These are phyloP conservation scores for Cladosporium austrohemisphaericum DNA, from an alignment of 2,329 filamentous ascomycete genomes.

Conservation along the genomic window DNA sequence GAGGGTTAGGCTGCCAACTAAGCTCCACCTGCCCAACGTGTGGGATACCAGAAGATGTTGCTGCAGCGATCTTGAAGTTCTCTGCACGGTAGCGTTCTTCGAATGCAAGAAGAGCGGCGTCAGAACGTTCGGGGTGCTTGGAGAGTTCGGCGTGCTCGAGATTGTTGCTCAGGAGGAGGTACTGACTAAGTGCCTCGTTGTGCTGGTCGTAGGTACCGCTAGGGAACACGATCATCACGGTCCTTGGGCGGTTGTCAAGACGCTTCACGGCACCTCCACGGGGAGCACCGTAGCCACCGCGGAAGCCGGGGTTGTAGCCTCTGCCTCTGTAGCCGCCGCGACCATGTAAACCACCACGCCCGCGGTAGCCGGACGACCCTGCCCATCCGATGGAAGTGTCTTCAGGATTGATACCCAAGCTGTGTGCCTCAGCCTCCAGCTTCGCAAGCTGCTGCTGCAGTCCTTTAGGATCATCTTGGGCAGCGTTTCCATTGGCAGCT, in stretches of 20 bases:
- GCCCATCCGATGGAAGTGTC: conserved; percentile 28
- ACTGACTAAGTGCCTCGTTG: conserved; percentile 68
- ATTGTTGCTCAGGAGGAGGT: conserved; percentile 52
- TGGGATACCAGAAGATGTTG: conserved; percentile 46
- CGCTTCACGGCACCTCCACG: conserved; percentile 55
- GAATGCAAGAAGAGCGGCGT: conserved; percentile 42
- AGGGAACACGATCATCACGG: conserved; percentile 54
- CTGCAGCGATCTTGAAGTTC: conserved; percentile 36
- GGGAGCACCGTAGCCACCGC: conserved; percentile 45
- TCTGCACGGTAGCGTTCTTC: conserved; percentile 60
- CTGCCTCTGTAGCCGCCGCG: conserved; percentile 34
- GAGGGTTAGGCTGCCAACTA: conserved; percentile 49
- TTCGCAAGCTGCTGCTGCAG: conserved; percentile 69
- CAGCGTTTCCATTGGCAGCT: conserved; percentile 21
- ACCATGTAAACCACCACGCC: conserved; percentile 26
- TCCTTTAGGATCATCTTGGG: conserved; percentile 54
- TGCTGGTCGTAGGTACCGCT: conserved; percentile 60
- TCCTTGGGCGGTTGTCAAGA: conserved; percentile 72
- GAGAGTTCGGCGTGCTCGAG: conserved; percentile 38
- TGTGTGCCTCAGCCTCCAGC: conserved; percentile 69
- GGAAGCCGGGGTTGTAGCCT: conserved; percentile 42
- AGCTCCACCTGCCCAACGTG: conserved; percentile 63
- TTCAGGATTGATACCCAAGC: conserved; percentile 64
- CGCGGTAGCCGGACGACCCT: conserved; percentile 17
- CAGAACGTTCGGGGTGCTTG: conserved; percentile 35